Percentiles rank a stretch among this genome's conserved stretches.
These are phyloP conservation scores for Melaleuca quinquenervia DNA, from an alignment of 345 rosid genomes.

Conservation along the genomic window DNA sequence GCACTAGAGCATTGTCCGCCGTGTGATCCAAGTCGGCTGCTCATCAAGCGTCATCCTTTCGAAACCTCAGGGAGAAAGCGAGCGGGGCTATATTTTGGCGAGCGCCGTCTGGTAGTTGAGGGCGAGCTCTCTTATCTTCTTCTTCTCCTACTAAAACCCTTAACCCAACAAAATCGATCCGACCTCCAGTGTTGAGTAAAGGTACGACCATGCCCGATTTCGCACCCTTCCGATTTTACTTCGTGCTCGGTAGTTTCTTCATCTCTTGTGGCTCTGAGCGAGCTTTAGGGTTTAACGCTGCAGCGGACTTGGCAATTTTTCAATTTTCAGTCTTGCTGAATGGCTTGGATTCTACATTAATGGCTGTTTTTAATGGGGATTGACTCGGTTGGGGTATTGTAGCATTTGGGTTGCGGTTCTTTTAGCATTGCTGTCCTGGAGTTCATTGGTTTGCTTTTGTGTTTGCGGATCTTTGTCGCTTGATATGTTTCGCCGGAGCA, in stretches of 20 bases:
- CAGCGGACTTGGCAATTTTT: neutral
- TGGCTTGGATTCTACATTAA: neutral
- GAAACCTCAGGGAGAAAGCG: neutral
- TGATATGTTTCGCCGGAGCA: neutral
- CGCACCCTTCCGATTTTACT: neutral
- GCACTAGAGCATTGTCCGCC: neutral
- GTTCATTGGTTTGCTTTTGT: neutral
- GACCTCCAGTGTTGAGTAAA: neutral
- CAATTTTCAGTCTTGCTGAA: neutral
- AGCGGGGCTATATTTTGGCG: neutral
- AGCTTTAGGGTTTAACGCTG: neutral
- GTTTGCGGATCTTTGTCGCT: neutral
- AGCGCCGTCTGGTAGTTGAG: neutral
- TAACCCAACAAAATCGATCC: neutral
- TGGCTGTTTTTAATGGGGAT: neutral
- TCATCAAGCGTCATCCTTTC: neutral
- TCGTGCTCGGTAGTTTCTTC: neutral
- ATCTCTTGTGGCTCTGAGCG: neutral
- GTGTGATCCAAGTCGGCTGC: neutral
- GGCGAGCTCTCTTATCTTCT: neutral
- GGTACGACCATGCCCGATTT: neutral
- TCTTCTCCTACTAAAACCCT: neutral
- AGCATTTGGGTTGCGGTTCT: neutral
- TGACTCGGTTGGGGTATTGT: neutral
- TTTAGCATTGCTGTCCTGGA: neutral